Base-by-base conservation (phyloP, 2,329 filamentous ascomycete species). In the Geoglossum cookeanum region DNA sequence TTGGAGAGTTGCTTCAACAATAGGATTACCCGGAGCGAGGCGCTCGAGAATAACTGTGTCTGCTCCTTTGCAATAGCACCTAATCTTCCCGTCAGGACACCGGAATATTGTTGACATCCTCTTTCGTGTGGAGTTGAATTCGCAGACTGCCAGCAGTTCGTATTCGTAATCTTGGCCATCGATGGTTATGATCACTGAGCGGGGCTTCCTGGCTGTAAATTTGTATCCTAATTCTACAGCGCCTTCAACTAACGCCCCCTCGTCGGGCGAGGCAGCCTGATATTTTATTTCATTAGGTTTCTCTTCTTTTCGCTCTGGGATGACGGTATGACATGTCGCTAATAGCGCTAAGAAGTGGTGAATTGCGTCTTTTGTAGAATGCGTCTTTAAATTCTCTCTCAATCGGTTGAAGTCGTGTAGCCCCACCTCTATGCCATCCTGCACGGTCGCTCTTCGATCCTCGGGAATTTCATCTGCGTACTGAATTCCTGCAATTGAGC, bases 121-220 rank as follows among this genome's bases (percentile, higher is more conserved):
- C 74, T 98, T 98, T 64, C 92, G 79, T 7, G 89, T 92, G 1
- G 92, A 97, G 72, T 98, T 98, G 76, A 98, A 98, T 69, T 98
- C 92, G 68, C 91, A 96, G n/a, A 98, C 90, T 1, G 91, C 91
- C 59, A 98, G 73, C 44, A 98, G 76, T 68, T 96, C 87, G 67
- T 92, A 98, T 68, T 96, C 85, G 48, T 79, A 75, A 62, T 87
- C 78, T 63, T 79, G 72, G 0, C 85, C 89, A 44, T 79, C 78
- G 1, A 85, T 83, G 58, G 85, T 78, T 63, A 97, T 90, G 45
- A 90, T 85, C 33, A 98, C 92, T 4, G 87, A 80, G 59, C 83
- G 81, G 33, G 92, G 94, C 71, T 92, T 95, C 64, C 94, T 82
- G 55, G 92, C 90, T 55, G 84, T 81, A 68, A 98, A 98, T 58